Conservation (phyloP, 1,284 basidiomycete species). For the Blastosporella zonata region DNA sequence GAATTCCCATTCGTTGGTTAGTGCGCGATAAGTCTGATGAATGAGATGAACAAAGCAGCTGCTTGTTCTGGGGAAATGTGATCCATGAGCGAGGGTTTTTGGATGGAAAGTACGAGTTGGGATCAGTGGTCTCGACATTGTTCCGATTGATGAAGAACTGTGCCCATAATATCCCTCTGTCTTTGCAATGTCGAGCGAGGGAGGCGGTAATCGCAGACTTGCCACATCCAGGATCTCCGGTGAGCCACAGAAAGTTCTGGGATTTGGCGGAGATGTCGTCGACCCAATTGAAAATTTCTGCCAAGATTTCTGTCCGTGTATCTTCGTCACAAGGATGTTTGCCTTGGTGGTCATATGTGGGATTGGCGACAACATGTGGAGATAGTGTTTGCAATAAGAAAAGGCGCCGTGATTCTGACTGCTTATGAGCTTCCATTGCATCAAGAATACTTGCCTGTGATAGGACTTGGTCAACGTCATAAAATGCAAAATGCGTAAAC, state of each 20-base stretch:
- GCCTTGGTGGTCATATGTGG: conserved; percentile 14
- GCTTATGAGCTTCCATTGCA: neutral
- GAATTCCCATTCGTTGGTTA: conserved; percentile 7
- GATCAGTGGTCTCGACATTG: conserved; percentile 13
- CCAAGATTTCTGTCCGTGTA: conserved; percentile 13
- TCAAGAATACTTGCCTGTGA: neutral
- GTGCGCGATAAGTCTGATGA: neutral
- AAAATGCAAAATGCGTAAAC: neutral
- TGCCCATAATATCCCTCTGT: conserved; percentile 13
- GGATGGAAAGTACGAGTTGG: conserved; percentile 14
- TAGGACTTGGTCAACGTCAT: neutral
- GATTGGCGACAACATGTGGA: conserved; percentile 7
- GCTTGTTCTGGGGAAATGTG: neutral
- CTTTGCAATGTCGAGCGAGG: conserved; percentile 13
- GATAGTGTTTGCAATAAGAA: conserved; percentile 2
- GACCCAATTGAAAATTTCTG: conserved; percentile 15
- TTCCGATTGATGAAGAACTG: conserved; percentile 18
- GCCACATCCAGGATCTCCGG: conserved; percentile 18
- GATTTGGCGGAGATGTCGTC: conserved; percentile 1
- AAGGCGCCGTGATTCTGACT: neutral
- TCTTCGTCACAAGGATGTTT: conserved; percentile 15
- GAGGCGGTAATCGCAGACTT: conserved; percentile 20
- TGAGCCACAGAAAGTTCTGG: conserved; percentile 17
- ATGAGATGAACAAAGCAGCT: neutral
- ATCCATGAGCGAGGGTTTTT: conserved; percentile 13